Percentiles rank a stretch among this genome's conserved stretches.
Conservation (phyloP, 164 flowering plant species). For the Cinnamomum micranthum region DNA sequence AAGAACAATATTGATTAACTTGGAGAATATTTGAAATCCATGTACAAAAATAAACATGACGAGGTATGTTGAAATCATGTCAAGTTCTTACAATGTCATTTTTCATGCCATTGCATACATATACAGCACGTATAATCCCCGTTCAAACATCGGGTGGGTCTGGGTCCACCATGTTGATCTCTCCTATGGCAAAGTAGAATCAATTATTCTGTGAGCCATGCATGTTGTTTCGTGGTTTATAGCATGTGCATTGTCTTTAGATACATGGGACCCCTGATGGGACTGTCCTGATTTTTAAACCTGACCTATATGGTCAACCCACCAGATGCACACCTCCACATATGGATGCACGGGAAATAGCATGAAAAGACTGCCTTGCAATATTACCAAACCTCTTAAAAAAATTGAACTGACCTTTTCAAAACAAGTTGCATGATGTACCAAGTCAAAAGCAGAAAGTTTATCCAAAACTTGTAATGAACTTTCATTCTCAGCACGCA, state of each 20-base stretch:
- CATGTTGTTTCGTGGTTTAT: neutral
- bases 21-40: too few species aligned
- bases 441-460: slow-evolving; percentile 17
- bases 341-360: neutral
- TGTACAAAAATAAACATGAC: too few species aligned
- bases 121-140: neutral
- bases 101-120: neutral
- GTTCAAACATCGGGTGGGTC: neutral
- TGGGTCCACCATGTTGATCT: neutral
- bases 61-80: neutral
- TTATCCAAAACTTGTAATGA: slow-evolving; percentile 4
- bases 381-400: neutral
- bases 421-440: slow-evolving; percentile 13
- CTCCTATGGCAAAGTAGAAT: neutral
- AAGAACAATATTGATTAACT: too few species aligned
- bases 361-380: neutral
- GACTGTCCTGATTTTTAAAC: too few species aligned
- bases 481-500: slow-evolving; percentile 22
- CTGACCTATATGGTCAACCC: neutral
- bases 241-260: neutral
- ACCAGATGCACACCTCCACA: neutral
- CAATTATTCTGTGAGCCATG: neutral
- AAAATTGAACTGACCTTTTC: slow-evolving; percentile 11
- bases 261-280: too few species aligned
- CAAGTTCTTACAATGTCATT: neutral